A percentile compares a stretch with the other conserved stretches of the same genome.
phyloP scores from a whole-genome alignment of 345 rosid species.

The Eucalyptus camaldulensis region DNA sequence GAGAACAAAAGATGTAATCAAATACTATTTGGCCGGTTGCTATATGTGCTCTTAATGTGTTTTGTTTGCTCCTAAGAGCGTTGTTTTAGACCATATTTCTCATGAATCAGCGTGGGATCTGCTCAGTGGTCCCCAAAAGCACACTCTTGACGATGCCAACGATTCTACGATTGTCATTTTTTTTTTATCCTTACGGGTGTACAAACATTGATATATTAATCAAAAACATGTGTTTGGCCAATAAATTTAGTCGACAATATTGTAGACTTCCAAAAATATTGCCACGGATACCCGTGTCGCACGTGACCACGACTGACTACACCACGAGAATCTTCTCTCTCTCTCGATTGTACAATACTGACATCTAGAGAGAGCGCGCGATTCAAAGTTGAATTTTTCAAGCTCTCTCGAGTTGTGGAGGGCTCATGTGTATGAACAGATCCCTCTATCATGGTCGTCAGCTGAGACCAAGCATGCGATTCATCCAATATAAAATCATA shows the following conservation, averaged over 20 bases:
- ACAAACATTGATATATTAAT: too few species aligned
- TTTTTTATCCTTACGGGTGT: neutral
- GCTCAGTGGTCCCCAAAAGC: neutral
- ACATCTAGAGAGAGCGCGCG: neutral
- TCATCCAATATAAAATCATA: neutral
- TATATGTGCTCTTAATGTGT: accelerated
- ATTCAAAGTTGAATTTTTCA: neutral
- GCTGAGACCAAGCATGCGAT: neutral
- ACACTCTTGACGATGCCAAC: neutral
- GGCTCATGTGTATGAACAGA: neutral
- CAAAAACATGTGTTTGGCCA: neutral
- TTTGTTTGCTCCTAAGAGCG: neutral
- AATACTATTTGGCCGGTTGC: too few species aligned
- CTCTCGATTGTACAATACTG: neutral
- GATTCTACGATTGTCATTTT: neutral
- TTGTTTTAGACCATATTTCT: neutral
- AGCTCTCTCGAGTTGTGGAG: neutral
- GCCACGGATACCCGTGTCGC: neutral
- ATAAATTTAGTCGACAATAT: neutral
- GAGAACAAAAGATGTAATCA: accelerated
- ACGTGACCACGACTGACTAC: neutral
- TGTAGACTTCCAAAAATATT: neutral
- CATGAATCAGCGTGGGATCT: neutral
- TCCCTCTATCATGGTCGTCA: neutral
- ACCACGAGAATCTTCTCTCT: neutral